Conservation (phyloP, 345 rosid species). For the Sonneratia caseolaris region DNA sequence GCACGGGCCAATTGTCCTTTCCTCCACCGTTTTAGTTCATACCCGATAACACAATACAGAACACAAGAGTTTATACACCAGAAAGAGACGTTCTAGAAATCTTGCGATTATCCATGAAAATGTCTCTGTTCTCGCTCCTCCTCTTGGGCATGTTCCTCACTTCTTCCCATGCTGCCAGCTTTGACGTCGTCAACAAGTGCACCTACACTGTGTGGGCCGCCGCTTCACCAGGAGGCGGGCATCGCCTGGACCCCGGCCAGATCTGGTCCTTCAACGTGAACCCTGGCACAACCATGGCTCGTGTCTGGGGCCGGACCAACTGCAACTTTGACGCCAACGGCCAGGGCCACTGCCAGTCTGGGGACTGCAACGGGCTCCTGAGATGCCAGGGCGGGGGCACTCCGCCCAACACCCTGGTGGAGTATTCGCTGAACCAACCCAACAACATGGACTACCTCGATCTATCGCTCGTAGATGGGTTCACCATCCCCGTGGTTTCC, state of each 20-base stretch:
- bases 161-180: neutral
- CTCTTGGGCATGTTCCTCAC: conserved; percentile 1
- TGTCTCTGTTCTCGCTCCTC: neutral
- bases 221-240: neutral
- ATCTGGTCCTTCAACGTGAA: neutral
- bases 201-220: neutral
- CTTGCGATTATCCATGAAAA: neutral
- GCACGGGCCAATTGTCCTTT: too few species aligned
- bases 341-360: neutral
- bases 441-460: neutral
- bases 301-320: conserved; percentile 2
- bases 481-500: conserved; percentile 1
- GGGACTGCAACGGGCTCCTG: neutral
- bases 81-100: neutral
- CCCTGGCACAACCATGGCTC: conserved; percentile 2
- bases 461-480: neutral
- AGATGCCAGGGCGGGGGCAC: neutral
- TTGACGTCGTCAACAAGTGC: neutral
- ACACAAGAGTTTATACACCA: too few species aligned
- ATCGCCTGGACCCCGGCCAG: neutral
- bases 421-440: neutral
- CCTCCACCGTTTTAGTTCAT: neutral
- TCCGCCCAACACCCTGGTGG: neutral
- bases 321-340: conserved; percentile 5
- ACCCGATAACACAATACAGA: neutral